phyloP scores from a whole-genome alignment of 2,329 filamentous ascomycete species.

The Colletotrichum caudatum region DNA sequence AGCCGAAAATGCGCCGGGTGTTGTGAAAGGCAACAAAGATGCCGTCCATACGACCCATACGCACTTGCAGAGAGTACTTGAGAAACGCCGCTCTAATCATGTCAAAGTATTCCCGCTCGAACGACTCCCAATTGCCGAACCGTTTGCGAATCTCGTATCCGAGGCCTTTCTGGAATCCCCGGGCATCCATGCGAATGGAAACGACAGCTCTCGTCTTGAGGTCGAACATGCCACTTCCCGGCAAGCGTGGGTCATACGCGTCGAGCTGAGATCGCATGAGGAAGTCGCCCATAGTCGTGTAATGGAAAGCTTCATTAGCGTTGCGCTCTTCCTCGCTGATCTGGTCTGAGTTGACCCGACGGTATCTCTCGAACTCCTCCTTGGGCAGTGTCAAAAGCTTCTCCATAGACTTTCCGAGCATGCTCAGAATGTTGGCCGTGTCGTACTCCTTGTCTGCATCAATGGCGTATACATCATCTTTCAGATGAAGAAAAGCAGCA shows the following conservation, averaged over 20 bases:
- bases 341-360: conserved; percentile 74
- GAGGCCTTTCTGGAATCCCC: conserved; percentile 76
- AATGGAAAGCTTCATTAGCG: conserved; percentile 85
- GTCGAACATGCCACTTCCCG: conserved; percentile 94
- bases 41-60: conserved; percentile 98
- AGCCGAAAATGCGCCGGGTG: conserved; percentile 93
- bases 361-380: conserved; percentile 87
- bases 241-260: conserved; percentile 85
- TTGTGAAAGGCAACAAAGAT: conserved; percentile 99
- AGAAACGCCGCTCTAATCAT: conserved; percentile 95
- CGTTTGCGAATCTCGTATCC: conserved; percentile 88
- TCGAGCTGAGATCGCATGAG: conserved; percentile 96
- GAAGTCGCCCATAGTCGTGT: conserved; percentile 86
- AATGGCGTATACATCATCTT: conserved; percentile 90
- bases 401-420: conserved; percentile 96
- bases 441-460: conserved; percentile 96
- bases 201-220: conserved; percentile 94
- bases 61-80: conserved; percentile 96
- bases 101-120: conserved; percentile 94
- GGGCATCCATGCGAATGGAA: conserved; percentile 88
- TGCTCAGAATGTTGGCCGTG: conserved; percentile 84
- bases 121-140: conserved; percentile 88
- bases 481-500: conserved; percentile 84
- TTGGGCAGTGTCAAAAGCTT: conserved; percentile 89
- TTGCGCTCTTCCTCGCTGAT: conserved; percentile 79